Base-by-base conservation (phyloP, 2,329 filamentous ascomycete genomes). In the Beauveria caledonica region DNA sequence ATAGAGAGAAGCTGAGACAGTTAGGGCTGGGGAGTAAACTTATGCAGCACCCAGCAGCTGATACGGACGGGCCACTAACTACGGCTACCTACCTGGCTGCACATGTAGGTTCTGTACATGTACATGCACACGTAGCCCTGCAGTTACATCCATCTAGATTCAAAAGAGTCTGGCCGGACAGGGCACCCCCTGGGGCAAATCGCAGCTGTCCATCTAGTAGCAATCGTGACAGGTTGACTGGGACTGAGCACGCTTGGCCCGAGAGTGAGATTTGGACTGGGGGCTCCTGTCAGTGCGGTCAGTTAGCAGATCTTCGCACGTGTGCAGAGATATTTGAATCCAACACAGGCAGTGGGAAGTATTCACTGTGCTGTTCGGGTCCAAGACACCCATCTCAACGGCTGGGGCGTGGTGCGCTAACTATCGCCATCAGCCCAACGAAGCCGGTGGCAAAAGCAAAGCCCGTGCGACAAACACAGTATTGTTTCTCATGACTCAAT, bases 101-200 rank as follows among this genome's bases (percentile, higher is more conserved):
- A 40, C 56, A 51, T 58, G 45, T 51, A 45, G 8, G 39, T 50
- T 6, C 48, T 53, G 51, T 53, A 19, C 54, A 39, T 33, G 39
- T 44, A 36, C 33, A 27, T 59, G 57, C 57, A 59, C 29, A 19
- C 40, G 57, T 40, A 59, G 49, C 48, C 57, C 36, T 59, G 57
- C 57, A 52, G 44, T 59, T 17, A 44, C 39, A 45, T 36, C 48
- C 42, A 58, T 44, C 56, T 48, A 58, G 54, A 29, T 45, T 48
- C 8, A 48, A 49, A 57, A 15, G 44, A 57, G 54, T 29, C 44
- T 57, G 56, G 17, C 46, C 9, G 9, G 45, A 49, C 44, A 45
- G 44, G 54, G 33, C 36, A 58, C 33, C 56, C 56, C 56, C 56
- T 51, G 54, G 33, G 45, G 54, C 17, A 50, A 50, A 58, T 58